Base-by-base conservation (phyloP, 805 yeast genomes). In the Debaryomyces maramus region DNA sequence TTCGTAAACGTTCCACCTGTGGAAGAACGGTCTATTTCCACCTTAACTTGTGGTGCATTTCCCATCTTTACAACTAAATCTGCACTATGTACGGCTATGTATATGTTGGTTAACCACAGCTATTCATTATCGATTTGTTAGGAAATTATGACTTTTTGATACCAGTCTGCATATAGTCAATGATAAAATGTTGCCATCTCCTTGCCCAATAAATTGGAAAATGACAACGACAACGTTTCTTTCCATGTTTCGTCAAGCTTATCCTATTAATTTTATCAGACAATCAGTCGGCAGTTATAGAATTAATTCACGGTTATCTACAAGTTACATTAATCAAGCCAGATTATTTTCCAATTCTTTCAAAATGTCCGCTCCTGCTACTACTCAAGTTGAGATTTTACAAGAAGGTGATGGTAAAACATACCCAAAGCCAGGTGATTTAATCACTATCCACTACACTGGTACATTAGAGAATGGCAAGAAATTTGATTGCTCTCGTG, bases 381-480 rank as follows among this genome's bases (percentile, higher is more conserved):
- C 66, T 35, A 67, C 74, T 26, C 65, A 67, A 54, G 58, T 70
- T 47, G 74, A 70, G 52, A 52, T 67, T 47, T 45, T 69, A 47
- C 72, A 66, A 52, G 68, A 68, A 64, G 89, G 97, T 67, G 96
- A 91, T 65, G 95, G 93, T 50, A 77, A 73, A 61, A 83, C 82
- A 56, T 90, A 75, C 81, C 97, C 98, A 61, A 74, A 84, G 66
- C 63, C 72, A 29, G 97, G 97, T 55, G 97, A 90, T 71, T 70
- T 74, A 50, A 93, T 91, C 51, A 83, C 97, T 49, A 91, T 91
- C 61, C 97, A 91, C 73, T 91, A 91, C 80, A 85, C 87, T 38
- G 98, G 98, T 56, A 89, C 96, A 43, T 78, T 91, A 61, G 95
- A 88, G 68, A 86, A 87, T 67, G 98, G 98, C 58, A 88, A 87